Evolutionary conservation across 495 filamentous ascomycete genomes (phyloP).

Genomic region (Aspergillus diversus): DNA sequence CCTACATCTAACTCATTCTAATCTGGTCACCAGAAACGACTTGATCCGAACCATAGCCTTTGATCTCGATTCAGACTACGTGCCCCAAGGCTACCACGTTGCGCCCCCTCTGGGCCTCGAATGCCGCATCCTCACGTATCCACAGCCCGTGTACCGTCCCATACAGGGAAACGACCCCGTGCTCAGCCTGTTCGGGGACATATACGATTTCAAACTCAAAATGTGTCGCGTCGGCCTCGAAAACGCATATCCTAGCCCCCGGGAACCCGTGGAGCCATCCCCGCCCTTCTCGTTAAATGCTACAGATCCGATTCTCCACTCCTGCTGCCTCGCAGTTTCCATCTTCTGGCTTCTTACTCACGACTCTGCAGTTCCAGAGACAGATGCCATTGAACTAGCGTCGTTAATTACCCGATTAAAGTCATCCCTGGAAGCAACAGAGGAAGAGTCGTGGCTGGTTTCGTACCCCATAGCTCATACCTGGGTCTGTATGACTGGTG

Average conservation of each 20-base stretch:
- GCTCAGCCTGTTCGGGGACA: neutral
- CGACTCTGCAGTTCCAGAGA: neutral
- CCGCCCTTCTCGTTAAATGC: neutral
- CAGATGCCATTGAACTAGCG: neutral
- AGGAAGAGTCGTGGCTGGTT: neutral
- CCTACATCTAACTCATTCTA: neutral
- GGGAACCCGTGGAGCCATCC: neutral
- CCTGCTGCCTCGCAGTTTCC: conserved; percentile 7
- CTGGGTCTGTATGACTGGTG: neutral
- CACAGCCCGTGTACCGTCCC: neutral
- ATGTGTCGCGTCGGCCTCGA: neutral
- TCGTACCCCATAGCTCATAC: neutral
- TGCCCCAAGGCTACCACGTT: neutral
- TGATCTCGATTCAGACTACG: neutral
- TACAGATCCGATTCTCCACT: conserved; percentile 6
- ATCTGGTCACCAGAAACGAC: neutral
- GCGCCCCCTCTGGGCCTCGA: conserved; percentile 7
- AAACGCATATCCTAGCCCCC: neutral
- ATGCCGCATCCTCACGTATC: neutral
- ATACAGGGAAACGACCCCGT: neutral
- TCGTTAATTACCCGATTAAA: neutral
- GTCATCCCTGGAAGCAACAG: neutral
- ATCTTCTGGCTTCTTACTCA: neutral
- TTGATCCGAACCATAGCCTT: conserved; percentile 11
- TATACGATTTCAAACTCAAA: neutral